Conservation (phyloP, 2,329 filamentous ascomycete species). For the Dendrostoma leiphaemia region DNA sequence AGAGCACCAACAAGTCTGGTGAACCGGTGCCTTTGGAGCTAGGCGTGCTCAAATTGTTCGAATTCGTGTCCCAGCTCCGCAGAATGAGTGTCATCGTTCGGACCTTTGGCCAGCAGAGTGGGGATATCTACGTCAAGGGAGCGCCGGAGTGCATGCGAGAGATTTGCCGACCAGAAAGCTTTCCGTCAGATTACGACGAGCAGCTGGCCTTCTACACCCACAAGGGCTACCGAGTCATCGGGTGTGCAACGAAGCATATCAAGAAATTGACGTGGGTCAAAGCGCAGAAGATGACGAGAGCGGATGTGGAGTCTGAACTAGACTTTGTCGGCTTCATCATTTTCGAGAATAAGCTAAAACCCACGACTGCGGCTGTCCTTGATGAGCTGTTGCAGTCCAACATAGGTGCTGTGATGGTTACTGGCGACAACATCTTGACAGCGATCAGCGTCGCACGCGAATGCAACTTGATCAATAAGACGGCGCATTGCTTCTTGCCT, state of each 20-base stretch:
- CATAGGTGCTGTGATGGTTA: slow-evolving; percentile 93
- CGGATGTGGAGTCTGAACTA: slow-evolving; percentile 78
- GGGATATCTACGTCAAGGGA: slow-evolving; percentile 90
- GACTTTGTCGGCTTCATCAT: slow-evolving; percentile 96
- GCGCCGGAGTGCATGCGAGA: slow-evolving; percentile 95
- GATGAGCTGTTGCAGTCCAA: slow-evolving; percentile 78
- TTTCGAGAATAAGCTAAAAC: slow-evolving; percentile 98
- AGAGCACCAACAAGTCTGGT: slow-evolving; percentile 42
- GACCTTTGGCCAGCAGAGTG: slow-evolving; percentile 80
- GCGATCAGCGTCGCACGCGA: slow-evolving; percentile 94
- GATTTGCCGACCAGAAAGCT: slow-evolving; percentile 81
- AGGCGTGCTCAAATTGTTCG: slow-evolving; percentile 86
- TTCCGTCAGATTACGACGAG: slow-evolving; percentile 88
- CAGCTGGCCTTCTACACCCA: slow-evolving; percentile 89
- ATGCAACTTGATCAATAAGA: slow-evolving; percentile 76
- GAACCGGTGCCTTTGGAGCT: slow-evolving; percentile 67
- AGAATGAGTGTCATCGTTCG: slow-evolving; percentile 91
- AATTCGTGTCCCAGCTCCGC: slow-evolving; percentile 90
- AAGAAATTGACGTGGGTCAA: slow-evolving; percentile 90
- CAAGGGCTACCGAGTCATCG: slow-evolving; percentile 93
- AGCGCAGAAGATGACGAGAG: slow-evolving; percentile 86
- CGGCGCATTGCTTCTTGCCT: slow-evolving; percentile 88
- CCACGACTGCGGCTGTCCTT: slow-evolving; percentile 76
- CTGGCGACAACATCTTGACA: slow-evolving; percentile 95
- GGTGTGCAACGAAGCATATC: slow-evolving; percentile 86